Evolutionary conservation across 371 early-diverging fungal species (phyloP), one percentile per base, ranked within the genome.

Genomic region (Phascolomyces articulosus): DNA sequence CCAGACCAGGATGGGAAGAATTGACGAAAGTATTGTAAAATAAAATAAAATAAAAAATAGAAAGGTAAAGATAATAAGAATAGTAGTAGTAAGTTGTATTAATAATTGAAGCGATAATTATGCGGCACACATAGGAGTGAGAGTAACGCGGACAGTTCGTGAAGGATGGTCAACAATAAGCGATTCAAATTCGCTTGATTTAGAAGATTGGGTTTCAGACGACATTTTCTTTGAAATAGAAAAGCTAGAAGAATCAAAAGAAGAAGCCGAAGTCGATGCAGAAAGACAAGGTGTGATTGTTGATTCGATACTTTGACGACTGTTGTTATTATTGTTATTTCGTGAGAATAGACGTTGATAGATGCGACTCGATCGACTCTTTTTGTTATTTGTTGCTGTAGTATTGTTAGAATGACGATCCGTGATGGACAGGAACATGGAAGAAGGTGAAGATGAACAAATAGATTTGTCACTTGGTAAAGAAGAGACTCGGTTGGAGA

Each of bases 161-260:
- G 63, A 55, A 16, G 63, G 63, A 41, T 62, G 48, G 11, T 62
- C 63, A 26, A 55, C 44, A 44, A 62, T 62, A 23, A 62, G 63
- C 9, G 63, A 38, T n/a, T 62, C 63, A 10, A 62, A 44, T 54
- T 62, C 63, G 27, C 51, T 34, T 13, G 54, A 55, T 20, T 62
- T 62, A 8, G 63, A 62, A 4, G 63, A 34, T 28, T 54, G 41
- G 2, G 41, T 54, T 54, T 53, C 48, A 20, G 55, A 54, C 21
- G 47, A 59, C 38, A 41, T 23, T 40, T 34, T 64, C n/a, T 57
- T 48, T 23, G 24, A 21, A 34, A 49, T 40, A 29, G 58, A 58
- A 26, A 49, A 44, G 27, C 60, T 28, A 21, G 60, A 59, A 15
- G 11, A 59, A 21, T 29, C 34, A 34, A 34, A 34, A 11, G 34